Evolutionary conservation across 2,329 filamentous ascomycete genomes (phyloP).

Genomic region (Aspergillus sp.): DNA sequence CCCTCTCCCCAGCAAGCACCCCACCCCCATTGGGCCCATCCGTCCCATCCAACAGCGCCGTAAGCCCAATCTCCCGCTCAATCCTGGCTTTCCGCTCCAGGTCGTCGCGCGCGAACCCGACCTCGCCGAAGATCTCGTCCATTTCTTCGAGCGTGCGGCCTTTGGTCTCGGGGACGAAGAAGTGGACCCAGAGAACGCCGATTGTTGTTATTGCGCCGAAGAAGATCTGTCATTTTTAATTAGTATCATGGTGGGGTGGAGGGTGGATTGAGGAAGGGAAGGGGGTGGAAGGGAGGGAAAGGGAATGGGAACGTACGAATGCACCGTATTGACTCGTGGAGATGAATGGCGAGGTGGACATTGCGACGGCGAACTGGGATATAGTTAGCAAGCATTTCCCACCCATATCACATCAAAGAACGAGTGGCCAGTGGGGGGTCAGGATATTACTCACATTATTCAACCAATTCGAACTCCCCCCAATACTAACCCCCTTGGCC

Average conservation of each 20-base stretch:
- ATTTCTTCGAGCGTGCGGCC: background rate
- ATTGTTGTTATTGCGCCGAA: conserved; percentile 1
- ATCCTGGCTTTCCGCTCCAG: background rate
- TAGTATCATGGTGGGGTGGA: background rate
- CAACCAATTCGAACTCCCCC: conserved; percentile 42
- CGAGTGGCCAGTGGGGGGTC: no score
- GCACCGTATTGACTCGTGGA: background rate
- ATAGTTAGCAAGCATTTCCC: background rate
- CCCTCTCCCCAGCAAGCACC: background rate
- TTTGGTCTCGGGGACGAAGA: background rate
- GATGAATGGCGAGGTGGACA: background rate
- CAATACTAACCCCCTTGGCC: conserved; percentile 56
- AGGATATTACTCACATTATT: background rate
- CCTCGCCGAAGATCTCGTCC: background rate
- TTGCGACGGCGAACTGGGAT: background rate
- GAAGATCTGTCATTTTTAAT: background rate
- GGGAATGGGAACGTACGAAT: background rate
- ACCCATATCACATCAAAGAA: no score
- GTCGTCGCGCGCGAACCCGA: background rate
- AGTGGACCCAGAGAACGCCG: background rate
- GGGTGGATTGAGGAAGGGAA: background rate
- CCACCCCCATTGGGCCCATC: background rate
- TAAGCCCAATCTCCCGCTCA: background rate
- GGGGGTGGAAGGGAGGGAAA: background rate
- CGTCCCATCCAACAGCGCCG: background rate